phyloP scores from a whole-genome alignment of 1,284 basidiomycete species.

The Ganoderma boninense region DNA sequence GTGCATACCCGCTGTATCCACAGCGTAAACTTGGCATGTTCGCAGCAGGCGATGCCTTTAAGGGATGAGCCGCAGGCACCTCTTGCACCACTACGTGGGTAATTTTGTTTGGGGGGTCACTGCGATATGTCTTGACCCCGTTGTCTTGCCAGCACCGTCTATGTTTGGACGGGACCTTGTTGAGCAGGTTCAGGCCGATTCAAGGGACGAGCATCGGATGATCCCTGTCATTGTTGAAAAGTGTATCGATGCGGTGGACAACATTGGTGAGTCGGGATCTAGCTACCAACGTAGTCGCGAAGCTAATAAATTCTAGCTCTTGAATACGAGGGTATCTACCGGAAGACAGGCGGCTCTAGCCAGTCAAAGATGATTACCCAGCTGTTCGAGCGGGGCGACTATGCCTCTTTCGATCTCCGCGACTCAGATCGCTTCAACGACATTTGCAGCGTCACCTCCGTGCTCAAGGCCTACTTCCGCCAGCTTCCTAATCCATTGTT shows the following conservation, averaged over 20 bases:
- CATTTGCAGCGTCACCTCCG: slow-evolving; percentile 95
- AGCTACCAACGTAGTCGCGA: not conserved
- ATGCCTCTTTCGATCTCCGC: slow-evolving; percentile 86
- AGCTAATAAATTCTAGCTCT: slow-evolving; percentile 58
- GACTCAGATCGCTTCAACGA: slow-evolving; percentile 95
- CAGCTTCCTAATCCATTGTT: slow-evolving; percentile 90
- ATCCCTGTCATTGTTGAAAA: slow-evolving; percentile 95
- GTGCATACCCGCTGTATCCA: slow-evolving; percentile 79
- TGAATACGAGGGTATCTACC: slow-evolving; percentile 96
- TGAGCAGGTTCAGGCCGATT: slow-evolving; percentile 86
- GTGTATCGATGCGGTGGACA: slow-evolving; percentile 93
- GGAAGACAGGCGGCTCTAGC: slow-evolving; percentile 94
- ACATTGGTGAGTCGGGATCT: slow-evolving; percentile 64
- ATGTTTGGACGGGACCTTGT: slow-evolving; percentile 91
- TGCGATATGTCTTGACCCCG: not conserved
- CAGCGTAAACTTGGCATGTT: slow-evolving; percentile 65
- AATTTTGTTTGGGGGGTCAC: not conserved
- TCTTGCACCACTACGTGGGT: slow-evolving; percentile 60
- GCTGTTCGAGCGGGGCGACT: slow-evolving; percentile 94
- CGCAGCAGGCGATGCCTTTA: slow-evolving; percentile 50
- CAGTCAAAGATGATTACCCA: slow-evolving; percentile 95
- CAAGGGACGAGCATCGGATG: slow-evolving; percentile 62
- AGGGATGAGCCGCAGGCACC: slow-evolving; percentile 44
- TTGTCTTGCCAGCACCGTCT: slow-evolving; percentile 66
- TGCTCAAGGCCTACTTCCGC: slow-evolving; percentile 97